Evolutionary conservation across 2,329 filamentous ascomycete species (phyloP).

Genomic region (Zasmidium angulare): DNA sequence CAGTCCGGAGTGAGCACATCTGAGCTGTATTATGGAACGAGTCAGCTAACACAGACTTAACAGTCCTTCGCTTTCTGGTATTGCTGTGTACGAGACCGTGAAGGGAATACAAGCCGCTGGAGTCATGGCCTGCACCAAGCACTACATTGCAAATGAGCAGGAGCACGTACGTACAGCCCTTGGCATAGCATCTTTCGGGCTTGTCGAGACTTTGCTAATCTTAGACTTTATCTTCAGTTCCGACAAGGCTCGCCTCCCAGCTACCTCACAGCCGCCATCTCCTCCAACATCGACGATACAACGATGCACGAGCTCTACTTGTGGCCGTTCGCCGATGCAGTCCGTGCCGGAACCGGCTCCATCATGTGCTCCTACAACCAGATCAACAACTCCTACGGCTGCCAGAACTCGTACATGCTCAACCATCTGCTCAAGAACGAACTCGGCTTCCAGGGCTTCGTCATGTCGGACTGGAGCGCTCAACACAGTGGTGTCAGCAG

Average conservation of each 20-base stretch:
- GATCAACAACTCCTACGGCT: constrained; percentile 71
- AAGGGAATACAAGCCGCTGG: constrained; percentile 79
- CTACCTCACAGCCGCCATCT: constrained; percentile 62
- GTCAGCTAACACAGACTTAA: neutral
- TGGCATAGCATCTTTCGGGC: too few species aligned
- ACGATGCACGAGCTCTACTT: constrained; percentile 51
- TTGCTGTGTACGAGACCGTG: constrained; percentile 70
- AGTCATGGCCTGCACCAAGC: constrained; percentile 81
- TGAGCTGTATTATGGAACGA: neutral
- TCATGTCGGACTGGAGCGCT: constrained; percentile 69
- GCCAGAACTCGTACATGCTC: constrained; percentile 74
- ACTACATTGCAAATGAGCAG: constrained; percentile 75
- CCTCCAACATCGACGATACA: constrained; percentile 63
- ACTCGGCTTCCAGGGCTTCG: constrained; percentile 73
- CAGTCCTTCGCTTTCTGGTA: constrained; percentile 58
- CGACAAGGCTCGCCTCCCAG: constrained; percentile 51
- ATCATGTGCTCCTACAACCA: constrained; percentile 69
- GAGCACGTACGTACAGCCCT: constrained; percentile 39
- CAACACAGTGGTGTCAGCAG: constrained; percentile 68
- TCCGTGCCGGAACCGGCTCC: constrained; percentile 50
- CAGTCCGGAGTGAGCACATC: constrained; percentile 60
- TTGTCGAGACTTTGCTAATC: too few species aligned
- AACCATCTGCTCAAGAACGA: constrained; percentile 78
- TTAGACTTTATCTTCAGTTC: constrained; percentile 43
- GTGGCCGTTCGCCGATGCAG: constrained; percentile 52